Conservation (phyloP, 805 yeast genomes). For the Zygosaccharomyces lentus region DNA sequence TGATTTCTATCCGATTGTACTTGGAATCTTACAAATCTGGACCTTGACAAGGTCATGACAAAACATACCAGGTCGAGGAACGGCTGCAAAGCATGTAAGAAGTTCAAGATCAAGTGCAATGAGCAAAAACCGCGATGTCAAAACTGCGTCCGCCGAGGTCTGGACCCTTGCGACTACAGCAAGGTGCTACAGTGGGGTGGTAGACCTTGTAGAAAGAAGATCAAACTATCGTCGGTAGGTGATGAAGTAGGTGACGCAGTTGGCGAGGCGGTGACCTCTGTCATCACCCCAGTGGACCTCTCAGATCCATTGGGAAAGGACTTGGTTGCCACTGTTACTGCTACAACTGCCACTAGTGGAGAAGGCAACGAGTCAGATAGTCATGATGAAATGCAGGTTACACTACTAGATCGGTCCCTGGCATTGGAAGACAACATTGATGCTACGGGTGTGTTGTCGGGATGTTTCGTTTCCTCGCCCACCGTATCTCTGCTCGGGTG, state of each 20-base stretch:
- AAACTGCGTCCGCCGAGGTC: slow-evolving; percentile 46
- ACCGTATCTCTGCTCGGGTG: slow-evolving; percentile 31
- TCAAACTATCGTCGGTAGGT: slow-evolving; percentile 5
- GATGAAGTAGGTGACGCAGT: too few relatives aligned
- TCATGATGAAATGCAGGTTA: neutral
- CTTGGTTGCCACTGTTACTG: neutral
- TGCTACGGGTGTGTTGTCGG: neutral
- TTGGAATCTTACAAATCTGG: too few relatives aligned
- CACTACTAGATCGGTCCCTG: neutral
- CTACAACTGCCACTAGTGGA: neutral
- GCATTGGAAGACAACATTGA: neutral
- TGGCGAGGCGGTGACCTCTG: too few relatives aligned
- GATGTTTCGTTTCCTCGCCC: neutral
- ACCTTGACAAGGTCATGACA: neutral
- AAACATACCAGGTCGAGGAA: slow-evolving; percentile 41
- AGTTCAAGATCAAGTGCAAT: slow-evolving; percentile 63
- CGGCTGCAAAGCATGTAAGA: slow-evolving; percentile 62
- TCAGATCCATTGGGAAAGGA: too few relatives aligned
- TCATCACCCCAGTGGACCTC: too few relatives aligned
- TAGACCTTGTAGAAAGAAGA: slow-evolving; percentile 50
- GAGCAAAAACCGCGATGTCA: slow-evolving; percentile 62
- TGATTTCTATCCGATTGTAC: neutral
- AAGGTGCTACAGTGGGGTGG: slow-evolving; percentile 68
- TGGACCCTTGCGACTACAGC: slow-evolving; percentile 55
- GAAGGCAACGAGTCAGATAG: neutral